These are phyloP conservation scores for Candida albicans DNA, from an alignment of 1,139 yeast genomes.

Conservation along the genomic window DNA sequence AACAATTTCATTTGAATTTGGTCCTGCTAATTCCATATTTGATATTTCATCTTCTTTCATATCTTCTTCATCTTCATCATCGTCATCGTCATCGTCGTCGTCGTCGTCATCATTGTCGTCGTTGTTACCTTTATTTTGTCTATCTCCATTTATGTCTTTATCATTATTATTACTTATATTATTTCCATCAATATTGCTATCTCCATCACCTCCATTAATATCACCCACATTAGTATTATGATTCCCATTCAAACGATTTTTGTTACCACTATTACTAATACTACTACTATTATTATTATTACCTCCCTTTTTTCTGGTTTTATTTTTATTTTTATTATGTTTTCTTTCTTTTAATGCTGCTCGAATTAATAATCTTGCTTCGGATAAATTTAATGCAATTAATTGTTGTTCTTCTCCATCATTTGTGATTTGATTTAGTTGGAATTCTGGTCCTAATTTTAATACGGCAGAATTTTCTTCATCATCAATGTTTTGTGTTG, in stretches of 20 bases:
- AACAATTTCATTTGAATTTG: constrained; percentile 63
- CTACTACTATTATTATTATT: constrained; percentile 11
- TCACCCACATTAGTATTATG: no score
- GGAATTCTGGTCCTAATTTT: constrained; percentile 91
- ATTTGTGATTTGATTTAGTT: constrained; percentile 74
- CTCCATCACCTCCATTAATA: no score
- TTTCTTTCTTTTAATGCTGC: constrained; percentile 85
- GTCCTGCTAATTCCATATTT: constrained; percentile 69
- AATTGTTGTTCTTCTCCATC: constrained; percentile 75
- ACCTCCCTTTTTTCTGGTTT: not conserved
- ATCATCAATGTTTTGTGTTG: constrained; percentile 62
- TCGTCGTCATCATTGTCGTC: constrained; percentile 6
- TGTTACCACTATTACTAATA: constrained; percentile 3
- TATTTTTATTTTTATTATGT: constrained; percentile 15
- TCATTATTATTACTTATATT: constrained; percentile 8
- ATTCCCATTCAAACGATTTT: no score
- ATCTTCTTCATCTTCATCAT: constrained; percentile 42
- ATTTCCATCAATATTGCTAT: no score
- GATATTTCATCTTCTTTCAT: constrained; percentile 63
- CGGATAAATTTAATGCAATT: constrained; percentile 83
- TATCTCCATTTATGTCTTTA: constrained; percentile 7
- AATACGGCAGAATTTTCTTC: constrained; percentile 90
- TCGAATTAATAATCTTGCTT: constrained; percentile 84
- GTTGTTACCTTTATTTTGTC: not conserved
- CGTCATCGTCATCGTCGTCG: constrained; percentile 27